Evolutionary conservation across 2,329 filamentous ascomycete genomes (phyloP).

Genomic region (Neoarthrinium moseri): DNA sequence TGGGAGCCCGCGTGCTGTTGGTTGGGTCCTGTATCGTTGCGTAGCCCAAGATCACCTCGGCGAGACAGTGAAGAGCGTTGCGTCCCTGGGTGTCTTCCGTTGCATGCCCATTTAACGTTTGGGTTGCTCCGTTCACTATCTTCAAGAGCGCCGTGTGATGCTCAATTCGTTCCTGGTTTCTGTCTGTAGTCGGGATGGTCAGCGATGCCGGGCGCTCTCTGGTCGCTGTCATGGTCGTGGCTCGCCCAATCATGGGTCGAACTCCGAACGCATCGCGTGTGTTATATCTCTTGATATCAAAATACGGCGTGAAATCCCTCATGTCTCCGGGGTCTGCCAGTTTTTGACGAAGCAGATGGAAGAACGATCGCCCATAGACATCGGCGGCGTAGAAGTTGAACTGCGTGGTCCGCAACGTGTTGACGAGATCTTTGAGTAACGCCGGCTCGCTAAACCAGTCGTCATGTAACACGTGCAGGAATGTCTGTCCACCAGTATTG

Average conservation of each 20-base stretch:
- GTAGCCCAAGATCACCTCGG: conserved; percentile 45
- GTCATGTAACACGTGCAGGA: conserved; percentile 29
- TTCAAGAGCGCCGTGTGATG: conserved; percentile 34
- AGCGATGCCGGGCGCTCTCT: conserved; percentile 12
- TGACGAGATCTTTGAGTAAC: conserved; percentile 19
- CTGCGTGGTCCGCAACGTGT: conserved; percentile 13
- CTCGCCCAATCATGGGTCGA: conserved; percentile 20
- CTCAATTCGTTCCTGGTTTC: conserved; percentile 19
- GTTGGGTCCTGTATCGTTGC: conserved; percentile 23
- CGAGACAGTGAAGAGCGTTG: conserved; percentile 59
- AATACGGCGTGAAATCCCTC: conserved; percentile 17
- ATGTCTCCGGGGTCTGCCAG: conserved; percentile 16
- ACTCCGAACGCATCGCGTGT: conserved; percentile 49
- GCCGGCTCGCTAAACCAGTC: conserved; percentile 25
- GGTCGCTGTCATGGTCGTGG: conserved; percentile 10
- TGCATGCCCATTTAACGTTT: conserved; percentile 21
- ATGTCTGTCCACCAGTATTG: conserved; percentile 28
- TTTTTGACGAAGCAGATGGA: conserved; percentile 29
- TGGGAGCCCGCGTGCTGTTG: conserved; percentile 32
- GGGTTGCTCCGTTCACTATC: conserved; percentile 31
- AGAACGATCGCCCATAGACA: conserved; percentile 29
- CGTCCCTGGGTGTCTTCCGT: conserved; percentile 45
- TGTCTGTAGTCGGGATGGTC: conserved; percentile 18
- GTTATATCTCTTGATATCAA: conserved; percentile 28
- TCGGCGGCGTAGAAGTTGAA: conserved; percentile 25